Evolutionary conservation across 2,329 filamentous ascomycete genomes (phyloP).

Genomic region (Colletotrichum caudatum): DNA sequence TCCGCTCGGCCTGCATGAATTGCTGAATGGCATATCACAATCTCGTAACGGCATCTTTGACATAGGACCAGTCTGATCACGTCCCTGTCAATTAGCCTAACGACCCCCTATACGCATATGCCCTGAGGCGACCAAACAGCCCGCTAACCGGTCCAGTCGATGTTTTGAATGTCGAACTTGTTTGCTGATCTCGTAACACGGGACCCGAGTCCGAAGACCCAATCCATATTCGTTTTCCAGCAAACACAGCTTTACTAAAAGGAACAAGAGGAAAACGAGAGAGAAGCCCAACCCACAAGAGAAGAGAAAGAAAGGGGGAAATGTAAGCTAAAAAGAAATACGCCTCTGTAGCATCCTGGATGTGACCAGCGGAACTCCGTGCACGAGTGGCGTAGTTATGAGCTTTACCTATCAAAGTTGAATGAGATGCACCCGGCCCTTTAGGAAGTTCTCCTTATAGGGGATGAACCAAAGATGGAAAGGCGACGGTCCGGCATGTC

Average conservation of each 20-base stretch:
- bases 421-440: neutral
- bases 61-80: neutral
- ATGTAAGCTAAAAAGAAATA: neutral
- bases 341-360: conserved; percentile 11
- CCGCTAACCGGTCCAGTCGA: neutral
- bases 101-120: neutral
- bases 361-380: conserved; percentile 24
- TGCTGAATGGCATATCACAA: neutral
- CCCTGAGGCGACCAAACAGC: neutral
- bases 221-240: neutral
- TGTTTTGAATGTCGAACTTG: neutral
- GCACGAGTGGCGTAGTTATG: conserved; percentile 11
- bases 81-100: neutral
- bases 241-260: neutral
- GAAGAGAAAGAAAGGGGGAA: neutral
- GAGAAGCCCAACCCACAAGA: too few relatives aligned
- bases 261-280: neutral
- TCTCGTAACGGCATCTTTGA: neutral
- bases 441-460: neutral
- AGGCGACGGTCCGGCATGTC: conserved; percentile 6
- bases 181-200: neutral
- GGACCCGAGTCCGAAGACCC: neutral
- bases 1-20: neutral
- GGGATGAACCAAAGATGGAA: conserved; percentile 12
- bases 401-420: neutral